phyloP scores from a whole-genome alignment of 75 land plant species.

The Cunninghamia lanceolata region DNA sequence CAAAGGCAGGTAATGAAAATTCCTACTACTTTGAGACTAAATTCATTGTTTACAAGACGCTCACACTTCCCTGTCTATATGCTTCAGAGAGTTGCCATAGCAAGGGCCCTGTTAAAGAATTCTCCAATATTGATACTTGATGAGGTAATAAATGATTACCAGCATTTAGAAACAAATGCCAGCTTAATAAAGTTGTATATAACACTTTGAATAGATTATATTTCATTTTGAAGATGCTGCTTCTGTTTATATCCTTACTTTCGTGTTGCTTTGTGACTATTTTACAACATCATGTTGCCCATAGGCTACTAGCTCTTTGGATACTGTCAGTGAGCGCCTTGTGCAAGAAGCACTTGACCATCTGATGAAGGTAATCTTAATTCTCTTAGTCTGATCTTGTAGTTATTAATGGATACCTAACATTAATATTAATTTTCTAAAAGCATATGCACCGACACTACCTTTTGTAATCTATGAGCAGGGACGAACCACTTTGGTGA shows the following conservation, averaged over 20 bases:
- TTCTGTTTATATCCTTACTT: not conserved
- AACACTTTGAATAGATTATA: not conserved
- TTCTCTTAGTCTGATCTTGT: not conserved
- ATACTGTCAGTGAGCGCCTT: slow-evolving; percentile 89
- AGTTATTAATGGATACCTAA: not conserved
- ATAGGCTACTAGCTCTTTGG: slow-evolving; percentile 97
- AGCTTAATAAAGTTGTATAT: not conserved
- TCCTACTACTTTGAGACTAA: not conserved
- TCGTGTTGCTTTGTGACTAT: not conserved
- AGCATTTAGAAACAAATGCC: not conserved
- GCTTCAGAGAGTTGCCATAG: slow-evolving; percentile 93
- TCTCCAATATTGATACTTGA: slow-evolving; percentile 93
- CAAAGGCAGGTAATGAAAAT: slow-evolving; percentile 80
- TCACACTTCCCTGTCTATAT: not conserved
- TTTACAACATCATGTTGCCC: not conserved
- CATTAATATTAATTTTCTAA: not conserved
- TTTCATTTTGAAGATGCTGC: not conserved
- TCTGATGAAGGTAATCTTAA: slow-evolving; percentile 71
- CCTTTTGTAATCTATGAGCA: slow-evolving; percentile 10
- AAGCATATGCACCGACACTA: not conserved
- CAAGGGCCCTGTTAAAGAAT: slow-evolving; percentile 94
- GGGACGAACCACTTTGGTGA: slow-evolving; percentile 94
- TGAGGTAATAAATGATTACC: slow-evolving; percentile 53
- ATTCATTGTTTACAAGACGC: slow-evolving; percentile 1
- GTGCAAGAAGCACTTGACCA: slow-evolving; percentile 89